Evolutionary conservation across 257 asterid genomes (phyloP), one percentile per base, ranked within the genome.

Genomic region (Pogostemon cablin): DNA sequence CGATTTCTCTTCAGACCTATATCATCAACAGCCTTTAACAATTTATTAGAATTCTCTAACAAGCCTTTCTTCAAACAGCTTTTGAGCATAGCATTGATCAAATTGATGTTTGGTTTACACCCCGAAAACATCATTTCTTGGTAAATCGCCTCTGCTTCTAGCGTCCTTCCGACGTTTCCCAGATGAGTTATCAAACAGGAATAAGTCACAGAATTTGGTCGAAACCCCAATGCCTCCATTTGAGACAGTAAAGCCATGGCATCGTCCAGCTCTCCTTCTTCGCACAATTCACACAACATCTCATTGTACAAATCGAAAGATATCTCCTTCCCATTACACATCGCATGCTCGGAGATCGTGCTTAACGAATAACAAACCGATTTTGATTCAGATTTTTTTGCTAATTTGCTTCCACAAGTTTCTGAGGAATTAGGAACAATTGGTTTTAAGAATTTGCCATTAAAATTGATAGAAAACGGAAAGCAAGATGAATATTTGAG

Each of bases 151-250:
- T 93, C 98, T 1, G 97, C 96, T 70, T 93, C 98, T 58, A 82
- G 69, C 15, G 96, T 90, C 79, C 98, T 87, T 7, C 97, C 97
- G 5, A 81, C 83, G 65, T 85, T 75, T 54, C 88, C 96, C 6
- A 93, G 96, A 11, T 87, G 77, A 35, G 81, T 73, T 39, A 93
- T 82, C 70, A 90, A 70, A 37, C 81, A 73, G 11, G 86, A 66
- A 63, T 90, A 90, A 46, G 92, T 65, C 11, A 65, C 7, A 2
- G 83, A 68, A 77, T 67, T 87, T 20, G 90, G 84, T 15, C 83
- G 87, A 73, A 72, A 81, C 34, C 97, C 98, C 67, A 82, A 56
- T 2, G 93, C 95, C 87, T 93, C 98, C 96, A 88, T 93, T 73
- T 76, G 76, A 4, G 97, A 82, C 5, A 93, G 81, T 83, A 87